Conservation (phyloP, 345 rosid species). For the Eucalyptus fibrosa region DNA sequence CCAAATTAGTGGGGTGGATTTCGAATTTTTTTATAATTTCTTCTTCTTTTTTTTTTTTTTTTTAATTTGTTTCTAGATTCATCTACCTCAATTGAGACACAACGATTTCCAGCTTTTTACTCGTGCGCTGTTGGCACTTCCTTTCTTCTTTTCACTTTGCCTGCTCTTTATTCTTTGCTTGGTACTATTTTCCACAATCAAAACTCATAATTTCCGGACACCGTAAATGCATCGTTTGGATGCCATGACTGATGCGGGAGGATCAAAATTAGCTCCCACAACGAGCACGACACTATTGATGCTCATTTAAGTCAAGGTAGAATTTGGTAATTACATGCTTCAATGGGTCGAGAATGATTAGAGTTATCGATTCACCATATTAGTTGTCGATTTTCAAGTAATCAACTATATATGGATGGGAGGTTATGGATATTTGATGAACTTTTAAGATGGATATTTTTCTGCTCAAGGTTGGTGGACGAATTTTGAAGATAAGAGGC, state of each 20-base stretch:
- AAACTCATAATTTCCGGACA: too few relatives aligned
- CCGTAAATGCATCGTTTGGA: too few relatives aligned
- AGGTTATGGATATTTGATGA: too few relatives aligned
- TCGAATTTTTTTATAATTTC: neutral
- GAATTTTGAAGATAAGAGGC: too few relatives aligned
- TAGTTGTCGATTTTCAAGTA: too few relatives aligned
- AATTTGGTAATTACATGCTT: neutral
- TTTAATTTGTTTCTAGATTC: neutral
- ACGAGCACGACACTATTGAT: neutral
- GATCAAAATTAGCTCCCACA: neutral
- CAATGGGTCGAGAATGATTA: too few relatives aligned
- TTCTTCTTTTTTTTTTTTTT: neutral
- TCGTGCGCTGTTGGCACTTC: neutral
- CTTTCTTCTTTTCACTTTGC: neutral
- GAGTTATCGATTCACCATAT: too few relatives aligned
- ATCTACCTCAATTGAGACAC: neutral
- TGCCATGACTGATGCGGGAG: too few relatives aligned
- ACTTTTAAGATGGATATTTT: too few relatives aligned
- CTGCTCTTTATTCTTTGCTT: neutral
- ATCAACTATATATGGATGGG: too few relatives aligned
- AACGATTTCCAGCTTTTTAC: neutral
- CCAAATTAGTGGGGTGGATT: neutral
- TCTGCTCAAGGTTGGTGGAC: too few relatives aligned
- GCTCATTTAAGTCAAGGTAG: neutral
- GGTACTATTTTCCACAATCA: neutral